Evolutionary conservation across 768 basidiomycete species (phyloP).

Genomic region (Podaxis sp.): DNA sequence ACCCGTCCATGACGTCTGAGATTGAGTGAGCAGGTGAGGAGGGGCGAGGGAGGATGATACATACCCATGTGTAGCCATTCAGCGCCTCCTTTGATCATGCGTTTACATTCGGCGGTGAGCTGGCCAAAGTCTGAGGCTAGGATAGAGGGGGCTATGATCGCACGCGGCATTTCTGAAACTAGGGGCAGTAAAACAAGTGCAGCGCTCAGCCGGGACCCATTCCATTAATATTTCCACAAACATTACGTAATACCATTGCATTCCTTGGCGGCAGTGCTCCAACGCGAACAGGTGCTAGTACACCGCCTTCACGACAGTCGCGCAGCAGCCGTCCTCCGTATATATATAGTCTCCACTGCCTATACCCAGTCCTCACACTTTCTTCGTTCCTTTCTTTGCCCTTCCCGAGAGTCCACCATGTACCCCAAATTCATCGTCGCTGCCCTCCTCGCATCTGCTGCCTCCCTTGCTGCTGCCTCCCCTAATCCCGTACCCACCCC

Average conservation of each 20-base stretch:
- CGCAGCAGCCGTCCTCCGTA: not conserved
- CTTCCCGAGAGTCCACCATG: constrained; percentile 29
- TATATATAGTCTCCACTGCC: constrained; percentile 8
- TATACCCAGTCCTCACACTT: constrained; percentile 18
- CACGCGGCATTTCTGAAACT: constrained; percentile 62
- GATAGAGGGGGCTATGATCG: constrained; percentile 96
- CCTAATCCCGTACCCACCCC: constrained; percentile 25
- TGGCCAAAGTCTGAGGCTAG: constrained; percentile 97
- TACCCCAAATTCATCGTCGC: constrained; percentile 35
- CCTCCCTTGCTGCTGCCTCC: constrained; percentile 33
- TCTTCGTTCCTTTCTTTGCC: constrained; percentile 16
- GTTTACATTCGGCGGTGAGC: constrained; percentile 90
- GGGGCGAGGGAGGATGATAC: constrained; percentile 12
- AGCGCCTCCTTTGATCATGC: constrained; percentile 94
- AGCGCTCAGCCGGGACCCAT: not conserved
- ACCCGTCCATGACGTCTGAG: constrained; percentile 98
- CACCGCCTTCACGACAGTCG: constrained; percentile 5
- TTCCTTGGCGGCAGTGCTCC: not conserved
- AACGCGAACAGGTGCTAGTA: not conserved
- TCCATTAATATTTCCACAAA: constrained; percentile 8
- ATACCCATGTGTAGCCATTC: constrained; percentile 99
- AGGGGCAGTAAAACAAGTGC: not conserved
- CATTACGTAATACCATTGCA: constrained; percentile 4
- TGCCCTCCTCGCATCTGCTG: constrained; percentile 34
- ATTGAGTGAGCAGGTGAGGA: constrained; percentile 14